Evolutionary conservation across 2,329 filamentous ascomycete species (phyloP), one percentile per base, ranked within the genome.

Genomic region (Aspergillus costaricaensis): DNA sequence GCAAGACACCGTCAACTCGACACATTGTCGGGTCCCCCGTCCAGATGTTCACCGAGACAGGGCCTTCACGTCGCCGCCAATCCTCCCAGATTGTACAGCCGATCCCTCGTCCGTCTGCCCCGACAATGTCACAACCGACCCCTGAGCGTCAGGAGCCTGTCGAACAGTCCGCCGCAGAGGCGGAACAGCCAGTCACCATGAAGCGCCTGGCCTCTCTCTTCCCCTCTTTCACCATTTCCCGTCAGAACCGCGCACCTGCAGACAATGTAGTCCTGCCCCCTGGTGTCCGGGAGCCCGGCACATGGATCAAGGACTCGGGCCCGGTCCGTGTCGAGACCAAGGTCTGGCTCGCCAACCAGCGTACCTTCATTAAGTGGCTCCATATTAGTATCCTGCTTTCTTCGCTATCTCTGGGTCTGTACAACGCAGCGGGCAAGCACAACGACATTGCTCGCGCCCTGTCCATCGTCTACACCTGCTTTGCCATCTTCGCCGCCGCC

Each of bases 331-430:
- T 99, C 59, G 95, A 99, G 80, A 92, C 92, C 63, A 99, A 99
- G 79, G 94, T 99, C 30, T 99, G 95, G 94, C 88, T 99, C 59
- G 95, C 95, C 57, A 99, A 99, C 77, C 94, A 99, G 79, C 89
- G 95, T 63, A 99, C 95, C 0, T 99, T 97, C 74, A 89, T 99
- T 77, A 98, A 97, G 77, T 99, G 95, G 95, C 91, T 98, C 81
- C 93, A 98, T 76, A 92, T 99, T 70, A 89, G 88, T 63, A 87
- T 99, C 52, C 83, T 99, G 14, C 87, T 99, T 23, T 93, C 92
- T 39, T 88, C 89, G 21, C 79, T 99, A 30, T 91, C 91, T 0
- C 81, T 99, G 12, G 91, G 89, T 21, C 80, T 99, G 27, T 97
- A 94, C 79, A 94, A 96, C 68, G 92, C 94, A 0, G 93, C 93